Evolutionary conservation across 2,329 filamentous ascomycete species (phyloP).

Genomic region (Ophiostoma triangulosporum): DNA sequence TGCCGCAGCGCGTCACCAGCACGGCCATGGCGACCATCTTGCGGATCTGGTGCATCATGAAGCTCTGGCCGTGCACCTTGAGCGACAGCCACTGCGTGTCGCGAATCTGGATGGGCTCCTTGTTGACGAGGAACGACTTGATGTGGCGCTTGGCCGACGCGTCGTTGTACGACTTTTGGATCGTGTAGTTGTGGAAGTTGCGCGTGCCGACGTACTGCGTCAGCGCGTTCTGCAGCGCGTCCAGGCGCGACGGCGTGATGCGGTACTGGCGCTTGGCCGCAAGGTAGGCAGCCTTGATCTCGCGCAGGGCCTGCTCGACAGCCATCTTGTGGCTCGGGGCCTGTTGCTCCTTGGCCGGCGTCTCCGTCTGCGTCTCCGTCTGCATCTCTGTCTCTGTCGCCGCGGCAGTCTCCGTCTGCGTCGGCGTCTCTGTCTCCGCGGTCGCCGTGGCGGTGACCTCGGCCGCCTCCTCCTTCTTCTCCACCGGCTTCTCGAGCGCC

Average conservation of each 20-base stretch:
- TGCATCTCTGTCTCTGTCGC: neutral
- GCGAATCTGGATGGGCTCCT: conserved; percentile 66
- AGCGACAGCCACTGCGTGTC: conserved; percentile 91
- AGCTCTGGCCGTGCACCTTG: conserved; percentile 93
- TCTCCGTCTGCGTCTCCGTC: conserved; percentile 12
- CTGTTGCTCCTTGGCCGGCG: conserved; percentile 16
- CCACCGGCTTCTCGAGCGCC: neutral
- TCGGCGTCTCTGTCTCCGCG: conserved; percentile 3
- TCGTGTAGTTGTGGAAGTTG: conserved; percentile 97
- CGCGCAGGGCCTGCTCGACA: conserved; percentile 52
- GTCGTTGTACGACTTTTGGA: conserved; percentile 72
- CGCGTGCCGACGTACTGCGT: conserved; percentile 66
- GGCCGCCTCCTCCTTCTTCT: neutral
- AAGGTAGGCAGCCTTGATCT: conserved; percentile 71
- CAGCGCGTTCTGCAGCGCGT: conserved; percentile 63
- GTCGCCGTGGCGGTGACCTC: no score
- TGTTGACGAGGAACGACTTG: conserved; percentile 75
- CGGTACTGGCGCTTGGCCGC: conserved; percentile 75
- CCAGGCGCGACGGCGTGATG: conserved; percentile 56
- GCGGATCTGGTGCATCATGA: conserved; percentile 99
- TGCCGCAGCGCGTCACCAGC: conserved; percentile 71
- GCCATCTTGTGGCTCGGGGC: conserved; percentile 18
- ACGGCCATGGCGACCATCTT: conserved; percentile 96
- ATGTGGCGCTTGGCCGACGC: conserved; percentile 81
- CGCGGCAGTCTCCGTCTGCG: neutral